Base-by-base conservation (phyloP, 129 eudicot genomes). In the Glebionis coronaria region DNA sequence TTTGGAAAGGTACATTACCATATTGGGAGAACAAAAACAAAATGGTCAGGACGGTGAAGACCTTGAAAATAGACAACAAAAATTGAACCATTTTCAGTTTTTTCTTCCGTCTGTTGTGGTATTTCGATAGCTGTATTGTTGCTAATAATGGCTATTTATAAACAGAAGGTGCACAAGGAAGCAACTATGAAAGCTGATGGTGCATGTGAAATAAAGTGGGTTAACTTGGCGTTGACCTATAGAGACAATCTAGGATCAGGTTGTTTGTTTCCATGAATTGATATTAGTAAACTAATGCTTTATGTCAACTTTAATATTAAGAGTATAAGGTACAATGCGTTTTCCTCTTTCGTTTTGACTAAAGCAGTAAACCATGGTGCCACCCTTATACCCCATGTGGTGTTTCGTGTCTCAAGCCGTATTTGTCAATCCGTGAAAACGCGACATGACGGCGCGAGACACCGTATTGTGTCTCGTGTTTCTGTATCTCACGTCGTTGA, bases 231-330 rank as follows among this genome's bases (percentile, higher is more conserved):
- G 76, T 71, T 71, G 76, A 71, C 76, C 46, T 47, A 29, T 46
- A 71, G 76, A 71, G 76, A 60, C 76, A 71, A 71, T 71, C 68
- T 31, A 71, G 76, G 76, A 71, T 61, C 76, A 71, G 68, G 76
- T 60, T 49, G 60, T 57, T 49, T 46, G 51, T 59, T 71, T 46
- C 75, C 75, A 60, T 71, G 68, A 61, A 61, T 46, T 60, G 23
- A 47, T 49, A 8, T 47, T 31, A 59, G 40, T 71, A 60, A 60
- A 71, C 20, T 60, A 60, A 47, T 71, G 27, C 16, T 70, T 44
- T 54, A 69, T 56, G 9, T 55, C 15, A 4, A 42, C 73, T 69
- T 69, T 56, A 54, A 69, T 40, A 35, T n/a, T n/a, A n/a, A n/a
- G n/a, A n/a, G n/a, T n/a, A n/a, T n/a, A n/a, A n/a, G n/a, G n/a